These are phyloP conservation scores for Haplosporangium gracile DNA, from an alignment of 192 early-diverging fungal genomes.

Conservation along the genomic window DNA sequence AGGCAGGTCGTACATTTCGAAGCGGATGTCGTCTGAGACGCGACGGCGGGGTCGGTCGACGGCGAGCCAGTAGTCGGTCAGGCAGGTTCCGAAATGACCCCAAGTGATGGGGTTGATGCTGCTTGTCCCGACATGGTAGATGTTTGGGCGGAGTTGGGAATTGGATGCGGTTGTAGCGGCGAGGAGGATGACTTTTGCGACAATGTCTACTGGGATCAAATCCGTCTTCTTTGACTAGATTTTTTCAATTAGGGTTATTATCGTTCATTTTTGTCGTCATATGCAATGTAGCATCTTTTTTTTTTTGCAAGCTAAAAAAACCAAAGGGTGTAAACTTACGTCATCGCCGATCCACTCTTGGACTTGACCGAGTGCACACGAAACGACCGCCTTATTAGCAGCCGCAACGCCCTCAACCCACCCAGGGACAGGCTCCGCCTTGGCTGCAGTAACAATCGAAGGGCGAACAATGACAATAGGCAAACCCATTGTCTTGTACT, in stretches of 20 bases:
- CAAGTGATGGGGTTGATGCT: conserved; percentile 48
- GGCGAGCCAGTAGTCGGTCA: conserved; percentile 37
- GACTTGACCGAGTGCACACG: conserved; percentile 46
- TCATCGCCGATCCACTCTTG: conserved; percentile 46
- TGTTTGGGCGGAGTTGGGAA: conserved; percentile 11
- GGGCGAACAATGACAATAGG: conserved; percentile 54
- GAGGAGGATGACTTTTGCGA: conserved; percentile 48
- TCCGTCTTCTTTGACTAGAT: conserved; percentile 28
- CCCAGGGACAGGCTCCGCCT: conserved; percentile 38
- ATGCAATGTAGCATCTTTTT: too few relatives aligned
- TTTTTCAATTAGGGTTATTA: not conserved
- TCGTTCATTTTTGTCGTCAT: not conserved
- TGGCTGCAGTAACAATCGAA: conserved; percentile 45
- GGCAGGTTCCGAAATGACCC: conserved; percentile 36
- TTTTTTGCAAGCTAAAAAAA: not conserved
- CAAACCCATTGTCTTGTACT: conserved; percentile 39
- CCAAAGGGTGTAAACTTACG: not conserved
- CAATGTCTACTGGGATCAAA: conserved; percentile 48
- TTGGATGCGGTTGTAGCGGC: conserved; percentile 39
- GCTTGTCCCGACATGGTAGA: conserved; percentile 45
- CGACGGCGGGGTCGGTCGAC: conserved; percentile 36
- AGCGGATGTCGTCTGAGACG: conserved; percentile 41
- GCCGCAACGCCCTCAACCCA: conserved; percentile 51
- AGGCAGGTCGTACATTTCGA: conserved; percentile 30
- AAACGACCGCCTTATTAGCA: conserved; percentile 45